Evolutionary conservation across 805 yeast genomes (phyloP).

Genomic region (Zygoascus tannicola): DNA sequence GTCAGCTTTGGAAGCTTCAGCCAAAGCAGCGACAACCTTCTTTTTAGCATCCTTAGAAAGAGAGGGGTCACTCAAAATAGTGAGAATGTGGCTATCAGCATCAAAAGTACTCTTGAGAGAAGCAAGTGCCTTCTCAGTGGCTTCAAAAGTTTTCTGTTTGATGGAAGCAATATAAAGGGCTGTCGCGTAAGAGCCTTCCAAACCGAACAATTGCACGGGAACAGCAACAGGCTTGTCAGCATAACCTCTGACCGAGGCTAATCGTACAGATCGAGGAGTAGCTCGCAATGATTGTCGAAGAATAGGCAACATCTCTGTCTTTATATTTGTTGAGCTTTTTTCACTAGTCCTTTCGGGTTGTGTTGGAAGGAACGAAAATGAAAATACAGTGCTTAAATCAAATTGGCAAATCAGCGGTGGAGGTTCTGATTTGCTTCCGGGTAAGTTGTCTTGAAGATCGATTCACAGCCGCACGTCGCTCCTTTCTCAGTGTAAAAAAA

Average conservation of each 20-base stretch:
- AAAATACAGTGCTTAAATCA: background rate
- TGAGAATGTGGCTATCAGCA: slow-evolving; percentile 53
- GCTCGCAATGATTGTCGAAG: background rate
- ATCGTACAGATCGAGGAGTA: background rate
- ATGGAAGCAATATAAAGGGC: slow-evolving; percentile 90
- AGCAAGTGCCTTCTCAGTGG: slow-evolving; percentile 56
- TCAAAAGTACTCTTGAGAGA: slow-evolving; percentile 46
- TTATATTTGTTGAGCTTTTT: too few relatives aligned
- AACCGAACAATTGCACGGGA: slow-evolving; percentile 88
- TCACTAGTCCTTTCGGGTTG: too few relatives aligned
- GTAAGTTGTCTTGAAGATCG: too few relatives aligned
- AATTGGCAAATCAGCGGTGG: background rate
- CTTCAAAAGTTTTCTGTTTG: slow-evolving; percentile 65
- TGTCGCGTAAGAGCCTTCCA: slow-evolving; percentile 95
- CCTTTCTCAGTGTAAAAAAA: too few relatives aligned
- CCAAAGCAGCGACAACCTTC: slow-evolving; percentile 53
- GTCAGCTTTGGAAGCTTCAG: slow-evolving; percentile 45
- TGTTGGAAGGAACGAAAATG: background rate
- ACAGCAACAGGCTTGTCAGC: slow-evolving; percentile 53
- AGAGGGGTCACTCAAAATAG: slow-evolving; percentile 72
- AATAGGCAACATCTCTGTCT: background rate
- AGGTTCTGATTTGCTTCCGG: too few relatives aligned
- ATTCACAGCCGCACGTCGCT: too few relatives aligned
- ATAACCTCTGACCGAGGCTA: slow-evolving; percentile 10
- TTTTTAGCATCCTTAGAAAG: slow-evolving; percentile 67